Percentiles rank a stretch among this genome's conserved stretches.
These are phyloP conservation scores for Picochlorum sp. DNA, from an alignment of 139 green algal species.

Conservation along the genomic window DNA sequence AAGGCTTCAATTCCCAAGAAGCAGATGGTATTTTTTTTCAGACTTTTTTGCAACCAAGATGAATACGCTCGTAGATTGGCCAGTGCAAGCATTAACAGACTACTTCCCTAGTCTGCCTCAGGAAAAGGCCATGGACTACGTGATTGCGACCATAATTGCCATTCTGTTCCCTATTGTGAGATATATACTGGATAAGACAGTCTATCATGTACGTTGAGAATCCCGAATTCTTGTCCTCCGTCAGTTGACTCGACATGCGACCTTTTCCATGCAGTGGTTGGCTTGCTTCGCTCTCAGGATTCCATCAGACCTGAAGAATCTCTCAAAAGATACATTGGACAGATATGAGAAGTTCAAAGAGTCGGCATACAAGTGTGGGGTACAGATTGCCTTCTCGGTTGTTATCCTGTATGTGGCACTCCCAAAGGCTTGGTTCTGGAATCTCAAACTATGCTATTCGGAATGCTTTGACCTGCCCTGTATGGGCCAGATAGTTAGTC, in stretches of 20 bases:
- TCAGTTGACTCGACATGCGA: no score
- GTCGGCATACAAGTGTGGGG: constrained; percentile 28
- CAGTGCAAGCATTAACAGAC: neutral
- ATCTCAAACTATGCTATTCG: constrained; percentile 48
- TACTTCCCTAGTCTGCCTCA: neutral
- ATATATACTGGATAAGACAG: constrained; percentile 17
- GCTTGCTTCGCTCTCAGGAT: constrained; percentile 1
- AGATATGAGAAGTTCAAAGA: constrained; percentile 22
- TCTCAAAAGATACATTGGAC: neutral
- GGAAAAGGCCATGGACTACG: constrained; percentile 15
- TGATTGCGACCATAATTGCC: constrained; percentile 11
- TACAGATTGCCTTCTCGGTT: constrained; percentile 22
- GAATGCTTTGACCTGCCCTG: constrained; percentile 56
- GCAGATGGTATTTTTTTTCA: no score
- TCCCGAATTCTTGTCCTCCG: neutral
- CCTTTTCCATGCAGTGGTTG: neutral
- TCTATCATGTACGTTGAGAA: constrained; percentile 17
- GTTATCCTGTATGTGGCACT: constrained; percentile 17
- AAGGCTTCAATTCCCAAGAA: no score
- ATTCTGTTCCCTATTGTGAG: constrained; percentile 22
- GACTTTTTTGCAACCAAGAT: no score
- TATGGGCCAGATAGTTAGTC: constrained; percentile 23
- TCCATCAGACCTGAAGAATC: constrained; percentile 18
- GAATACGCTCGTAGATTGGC: neutral
- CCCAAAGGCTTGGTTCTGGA: constrained; percentile 30